Evolutionary conservation across 2,329 filamentous ascomycete genomes (phyloP), one percentile per base, ranked within the genome.

Genomic region (Colletotrichum tabaci): DNA sequence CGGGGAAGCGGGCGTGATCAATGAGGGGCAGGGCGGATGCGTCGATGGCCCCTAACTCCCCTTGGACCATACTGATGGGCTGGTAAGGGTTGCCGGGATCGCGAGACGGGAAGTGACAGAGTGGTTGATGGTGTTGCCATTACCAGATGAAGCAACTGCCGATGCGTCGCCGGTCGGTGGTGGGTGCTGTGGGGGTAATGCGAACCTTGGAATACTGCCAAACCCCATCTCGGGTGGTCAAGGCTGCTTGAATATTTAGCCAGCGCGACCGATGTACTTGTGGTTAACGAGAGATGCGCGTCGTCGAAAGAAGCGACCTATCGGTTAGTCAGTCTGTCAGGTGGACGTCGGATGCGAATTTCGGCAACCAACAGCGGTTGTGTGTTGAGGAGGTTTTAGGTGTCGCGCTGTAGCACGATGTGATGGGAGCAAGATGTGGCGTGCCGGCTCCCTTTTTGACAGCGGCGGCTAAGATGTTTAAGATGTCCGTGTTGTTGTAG

Each of bases 111-210:
- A 69, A 69, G 21, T 68, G 47, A 55, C 18, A 49, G 26, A 26
- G 26, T 38, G 35, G 44, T 42, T 60, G 18, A 47, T 21, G 44
- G 58, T 26, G 30, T 30, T 42, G 23, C 47, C 26, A 60, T 72
- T 55, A 44, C 57, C 57, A 56, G 64, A 44, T 13, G 52, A 61
- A 46, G 57, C 57, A 62, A 67, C 50, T 67, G 64, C 64, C 68
- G 57, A 56, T 7, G 64, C 63, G 50, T 63, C 50, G 30, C 30
- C 30, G 8, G 30, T 35, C 30, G 30, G 8, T 35, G 63, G 52
- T 35, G 66, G 38, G 46, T 55, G 53, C 46, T 55, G 69, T 63
- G 69, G 69, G 65, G 69, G 38, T 55, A 60, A 60, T 69, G 44
- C 58, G 58, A 69, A 71, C 52, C 60, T 44, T 63, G 56, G 52